Conservation (phyloP, 31 red algal genomes). For the Asparagopsis taxiformis region DNA sequence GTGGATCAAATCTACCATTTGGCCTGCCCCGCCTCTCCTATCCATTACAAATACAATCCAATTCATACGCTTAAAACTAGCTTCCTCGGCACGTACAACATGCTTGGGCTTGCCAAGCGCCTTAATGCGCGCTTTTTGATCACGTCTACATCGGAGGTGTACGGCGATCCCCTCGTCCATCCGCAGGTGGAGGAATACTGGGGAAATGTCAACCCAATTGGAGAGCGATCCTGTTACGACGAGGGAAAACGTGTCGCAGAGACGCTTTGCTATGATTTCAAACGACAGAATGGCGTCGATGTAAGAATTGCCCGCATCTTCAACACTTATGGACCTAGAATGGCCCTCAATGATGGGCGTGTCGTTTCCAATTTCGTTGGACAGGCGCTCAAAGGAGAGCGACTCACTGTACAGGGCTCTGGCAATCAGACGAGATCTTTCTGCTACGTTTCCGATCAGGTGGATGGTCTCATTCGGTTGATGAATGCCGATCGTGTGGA, state of each 20-base stretch:
- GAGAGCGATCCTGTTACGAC: slow-evolving; percentile 94
- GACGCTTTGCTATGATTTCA: slow-evolving; percentile 90
- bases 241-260: slow-evolving; percentile 96
- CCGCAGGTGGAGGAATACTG: slow-evolving; percentile 94
- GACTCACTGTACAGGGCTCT: slow-evolving; percentile 90
- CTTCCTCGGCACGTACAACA: slow-evolving; percentile 97
- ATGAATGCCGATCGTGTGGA: slow-evolving; percentile 78
- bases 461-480: slow-evolving; percentile 93
- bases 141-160: slow-evolving; percentile 91
- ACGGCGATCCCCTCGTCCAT: slow-evolving; percentile 90
- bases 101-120: slow-evolving; percentile 95
- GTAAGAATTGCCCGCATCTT: slow-evolving; percentile 96
- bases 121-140: slow-evolving; percentile 85
- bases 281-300: slow-evolving; percentile 91
- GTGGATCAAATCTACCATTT: slow-evolving; percentile 99
- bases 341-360: slow-evolving; percentile 96
- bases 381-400: slow-evolving; percentile 83
- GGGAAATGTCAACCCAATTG: slow-evolving; percentile 98
- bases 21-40: slow-evolving; percentile 89
- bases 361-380: slow-evolving; percentile 95
- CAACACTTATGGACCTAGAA: slow-evolving; percentile 98
- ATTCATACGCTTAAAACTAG: slow-evolving; percentile 97
- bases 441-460: slow-evolving; percentile 94
- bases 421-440: slow-evolving; percentile 98
- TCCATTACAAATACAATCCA: slow-evolving; percentile 99